Evolutionary conservation across 2,329 filamentous ascomycete species (phyloP).

Genomic region (Diplodia sapinea): DNA sequence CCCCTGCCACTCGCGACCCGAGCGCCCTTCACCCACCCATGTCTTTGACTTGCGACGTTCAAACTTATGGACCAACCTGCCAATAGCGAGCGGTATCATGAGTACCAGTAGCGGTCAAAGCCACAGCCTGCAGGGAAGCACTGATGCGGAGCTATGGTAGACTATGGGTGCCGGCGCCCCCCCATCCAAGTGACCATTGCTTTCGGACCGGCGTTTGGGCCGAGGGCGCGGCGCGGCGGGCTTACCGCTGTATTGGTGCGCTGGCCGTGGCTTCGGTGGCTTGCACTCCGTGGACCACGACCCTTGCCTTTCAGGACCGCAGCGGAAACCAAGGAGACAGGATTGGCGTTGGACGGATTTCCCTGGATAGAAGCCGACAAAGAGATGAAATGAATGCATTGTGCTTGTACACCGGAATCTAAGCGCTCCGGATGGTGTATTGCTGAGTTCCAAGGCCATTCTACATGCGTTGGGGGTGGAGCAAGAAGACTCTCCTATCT

Average conservation of each 20-base stretch:
- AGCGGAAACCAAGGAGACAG: not conserved
- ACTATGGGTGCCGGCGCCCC: slow-evolving; percentile 22
- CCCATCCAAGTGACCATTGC: not conserved
- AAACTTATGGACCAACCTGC: slow-evolving; percentile 1
- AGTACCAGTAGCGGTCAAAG: slow-evolving; percentile 13
- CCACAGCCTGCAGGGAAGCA: not conserved
- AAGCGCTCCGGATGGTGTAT: not conserved
- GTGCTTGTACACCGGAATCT: not conserved
- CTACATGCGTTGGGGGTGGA: too few relatives aligned
- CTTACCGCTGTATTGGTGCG: not conserved
- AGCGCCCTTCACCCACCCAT: slow-evolving; percentile 27
- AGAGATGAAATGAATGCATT: not conserved
- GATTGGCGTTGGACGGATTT: not conserved
- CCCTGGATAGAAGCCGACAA: not conserved
- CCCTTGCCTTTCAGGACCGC: not conserved
- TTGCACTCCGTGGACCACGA: not conserved
- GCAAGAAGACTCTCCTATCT: too few relatives aligned
- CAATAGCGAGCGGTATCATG: slow-evolving; percentile 6
- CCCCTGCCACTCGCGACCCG: slow-evolving; percentile 5
- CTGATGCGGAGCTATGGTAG: slow-evolving; percentile 14
- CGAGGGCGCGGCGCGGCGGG: not conserved
- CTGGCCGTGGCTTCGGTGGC: not conserved
- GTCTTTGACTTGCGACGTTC: slow-evolving; percentile 26
- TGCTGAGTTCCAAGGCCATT: not conserved
- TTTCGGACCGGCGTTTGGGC: slow-evolving; percentile 12